These are phyloP conservation scores for Tricholoma saponaceum DNA, from an alignment of 768 basidiomycete species.

Conservation along the genomic window DNA sequence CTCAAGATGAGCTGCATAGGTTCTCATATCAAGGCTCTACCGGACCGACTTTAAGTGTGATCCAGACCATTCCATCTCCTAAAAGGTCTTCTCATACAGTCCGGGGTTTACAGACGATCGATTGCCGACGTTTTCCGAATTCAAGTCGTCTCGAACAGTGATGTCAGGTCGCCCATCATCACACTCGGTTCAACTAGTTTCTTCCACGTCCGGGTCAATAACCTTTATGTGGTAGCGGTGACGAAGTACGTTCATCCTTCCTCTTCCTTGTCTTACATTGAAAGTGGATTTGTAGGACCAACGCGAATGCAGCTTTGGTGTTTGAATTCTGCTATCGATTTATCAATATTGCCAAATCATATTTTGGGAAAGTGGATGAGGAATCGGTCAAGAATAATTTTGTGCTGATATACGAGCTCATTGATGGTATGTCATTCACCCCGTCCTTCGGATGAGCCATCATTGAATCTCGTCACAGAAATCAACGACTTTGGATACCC, in stretches of 20 bases:
- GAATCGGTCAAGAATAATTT: conserved; percentile 99
- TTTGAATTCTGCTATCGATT: conserved; percentile 99
- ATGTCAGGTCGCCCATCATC: conserved; percentile 95
- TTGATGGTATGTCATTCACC: conserved; percentile 70
- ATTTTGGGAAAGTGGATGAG: conserved; percentile 98
- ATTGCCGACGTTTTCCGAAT: conserved; percentile 98
- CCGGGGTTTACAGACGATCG: conserved; percentile 60
- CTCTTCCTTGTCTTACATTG: not conserved
- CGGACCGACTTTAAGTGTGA: conserved; percentile 94
- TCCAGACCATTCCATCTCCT: conserved; percentile 4
- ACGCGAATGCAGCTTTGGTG: conserved; percentile 95
- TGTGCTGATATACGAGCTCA: conserved; percentile 94
- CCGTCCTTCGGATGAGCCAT: not conserved
- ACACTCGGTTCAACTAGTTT: conserved; percentile 98
- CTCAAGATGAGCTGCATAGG: conserved; percentile 40
- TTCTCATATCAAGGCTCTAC: conserved; percentile 94
- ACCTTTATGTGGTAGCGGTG: conserved; percentile 92
- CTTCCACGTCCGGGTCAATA: conserved; percentile 96
- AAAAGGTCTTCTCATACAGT: conserved; percentile 1
- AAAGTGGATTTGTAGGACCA: conserved; percentile 54
- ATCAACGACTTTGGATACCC: conserved; percentile 99
- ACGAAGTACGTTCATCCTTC: conserved; percentile 66
- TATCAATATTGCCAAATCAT: conserved; percentile 89
- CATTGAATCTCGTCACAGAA: conserved; percentile 39
- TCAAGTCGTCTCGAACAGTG: conserved; percentile 97